These are phyloP conservation scores for Candida montana DNA, from an alignment of 805 yeast species.

Conservation along the genomic window DNA sequence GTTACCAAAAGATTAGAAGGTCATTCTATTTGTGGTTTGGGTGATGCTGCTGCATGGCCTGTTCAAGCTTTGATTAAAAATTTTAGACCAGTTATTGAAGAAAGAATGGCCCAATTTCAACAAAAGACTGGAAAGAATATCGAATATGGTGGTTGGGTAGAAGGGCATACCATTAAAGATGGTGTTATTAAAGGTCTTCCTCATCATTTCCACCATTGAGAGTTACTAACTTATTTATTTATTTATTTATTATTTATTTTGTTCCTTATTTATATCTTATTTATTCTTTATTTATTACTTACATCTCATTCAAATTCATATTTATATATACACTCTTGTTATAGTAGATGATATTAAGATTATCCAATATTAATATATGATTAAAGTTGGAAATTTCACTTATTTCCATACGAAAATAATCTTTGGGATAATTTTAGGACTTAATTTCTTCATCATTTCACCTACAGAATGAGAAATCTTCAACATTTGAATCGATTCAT, in stretches of 20 bases:
- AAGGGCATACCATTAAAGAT: conserved; percentile 48
- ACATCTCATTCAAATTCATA: no score
- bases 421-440: no score
- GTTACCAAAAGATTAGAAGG: conserved; percentile 85
- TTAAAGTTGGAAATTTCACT: no score
- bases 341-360: no score
- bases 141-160: conserved; percentile 75
- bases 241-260: background rate
- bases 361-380: no score
- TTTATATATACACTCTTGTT: no score
- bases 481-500: no score
- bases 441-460: no score
- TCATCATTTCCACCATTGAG: conserved; percentile 20
- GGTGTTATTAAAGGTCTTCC: conserved; percentile 65
- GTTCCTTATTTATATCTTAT: conserved; percentile 5
- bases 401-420: no score
- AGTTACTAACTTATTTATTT: no score
- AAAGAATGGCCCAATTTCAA: conserved; percentile 63
- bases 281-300: conserved; percentile 6
- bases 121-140: conserved; percentile 31
- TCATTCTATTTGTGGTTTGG: conserved; percentile 87
- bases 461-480: no score
- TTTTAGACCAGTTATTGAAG: conserved; percentile 78
- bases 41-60: conserved; percentile 95
- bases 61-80: conserved; percentile 82